These are phyloP conservation scores for Rhodomyrtus psidioides DNA, from an alignment of 441 rosid genomes.

Conservation along the genomic window DNA sequence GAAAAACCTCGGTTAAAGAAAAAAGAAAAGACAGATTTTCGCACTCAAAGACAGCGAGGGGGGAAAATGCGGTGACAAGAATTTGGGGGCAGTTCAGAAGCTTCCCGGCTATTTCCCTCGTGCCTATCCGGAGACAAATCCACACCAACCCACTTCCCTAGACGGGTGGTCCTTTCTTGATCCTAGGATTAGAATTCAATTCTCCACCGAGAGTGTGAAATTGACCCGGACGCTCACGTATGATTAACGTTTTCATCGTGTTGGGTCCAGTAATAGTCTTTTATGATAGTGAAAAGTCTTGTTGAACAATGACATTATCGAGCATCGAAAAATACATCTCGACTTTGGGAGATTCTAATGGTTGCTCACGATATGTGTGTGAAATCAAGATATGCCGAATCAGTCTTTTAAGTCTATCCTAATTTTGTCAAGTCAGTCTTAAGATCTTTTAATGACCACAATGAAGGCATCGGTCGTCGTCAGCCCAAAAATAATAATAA, in stretches of 20 bases:
- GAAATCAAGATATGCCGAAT: too few species aligned
- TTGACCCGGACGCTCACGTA: neutral
- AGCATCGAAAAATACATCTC: too few species aligned
- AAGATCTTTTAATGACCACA: neutral
- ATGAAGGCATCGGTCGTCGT: too few species aligned
- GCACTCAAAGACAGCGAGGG: neutral
- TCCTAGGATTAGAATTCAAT: neutral
- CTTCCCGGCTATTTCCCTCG: neutral
- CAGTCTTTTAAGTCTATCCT: too few species aligned
- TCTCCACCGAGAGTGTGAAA: neutral
- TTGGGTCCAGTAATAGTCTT: too few species aligned
- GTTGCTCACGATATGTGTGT: too few species aligned
- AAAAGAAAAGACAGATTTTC: neutral
- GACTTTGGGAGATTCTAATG: too few species aligned
- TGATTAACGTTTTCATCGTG: too few species aligned
- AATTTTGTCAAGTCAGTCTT: fast-evolving
- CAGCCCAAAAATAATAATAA: too few species aligned
- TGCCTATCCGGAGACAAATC: neutral
- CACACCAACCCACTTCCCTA: neutral
- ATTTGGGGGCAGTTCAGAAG: neutral
- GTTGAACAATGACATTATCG: neutral
- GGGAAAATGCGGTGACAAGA: neutral
- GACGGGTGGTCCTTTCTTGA: neutral
- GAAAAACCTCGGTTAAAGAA: too few species aligned
- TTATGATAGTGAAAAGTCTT: too few species aligned